Conservation (phyloP, 208 protist genomes). For the Leishmania tropica region DNA sequence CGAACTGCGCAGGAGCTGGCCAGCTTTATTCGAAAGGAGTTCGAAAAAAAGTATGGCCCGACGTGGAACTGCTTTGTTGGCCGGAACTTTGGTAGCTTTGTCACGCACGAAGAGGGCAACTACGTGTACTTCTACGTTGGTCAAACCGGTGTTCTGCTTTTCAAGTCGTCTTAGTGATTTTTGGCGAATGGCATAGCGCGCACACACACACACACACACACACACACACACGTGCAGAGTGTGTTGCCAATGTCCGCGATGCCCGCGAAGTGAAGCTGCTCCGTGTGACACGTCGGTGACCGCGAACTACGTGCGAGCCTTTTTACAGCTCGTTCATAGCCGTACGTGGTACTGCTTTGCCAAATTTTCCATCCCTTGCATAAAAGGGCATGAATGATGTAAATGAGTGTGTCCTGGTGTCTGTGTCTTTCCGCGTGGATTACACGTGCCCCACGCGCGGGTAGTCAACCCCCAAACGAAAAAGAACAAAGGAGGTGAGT, state of each 20-base stretch:
- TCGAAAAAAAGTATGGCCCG: slow-evolving; percentile 98
- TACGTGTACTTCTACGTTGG: slow-evolving; percentile 99
- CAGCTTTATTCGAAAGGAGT: slow-evolving; percentile 99
- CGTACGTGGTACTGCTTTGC: not conserved
- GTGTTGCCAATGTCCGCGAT: not conserved
- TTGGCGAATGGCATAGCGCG: not conserved
- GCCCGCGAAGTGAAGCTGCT: not conserved
- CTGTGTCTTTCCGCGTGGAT: not conserved
- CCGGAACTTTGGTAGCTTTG: slow-evolving; percentile 99
- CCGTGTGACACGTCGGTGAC: not conserved
- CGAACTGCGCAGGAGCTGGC: slow-evolving; percentile 99
- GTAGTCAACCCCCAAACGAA: not conserved
- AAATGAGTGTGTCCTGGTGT: slow-evolving; percentile 1
- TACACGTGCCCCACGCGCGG: not conserved
- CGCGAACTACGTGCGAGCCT: not conserved
- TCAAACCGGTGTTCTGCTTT: slow-evolving; percentile 99
- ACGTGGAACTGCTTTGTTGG: slow-evolving; percentile 99
- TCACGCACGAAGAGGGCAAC: slow-evolving; percentile 99
- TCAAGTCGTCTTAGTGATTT: slow-evolving; percentile 78
- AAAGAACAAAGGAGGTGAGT: not conserved
- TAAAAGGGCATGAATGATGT: slow-evolving; percentile 5
- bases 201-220: not conserved
- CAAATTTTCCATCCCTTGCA: slow-evolving; percentile 3
- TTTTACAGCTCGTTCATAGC: not conserved
- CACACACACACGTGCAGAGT: not conserved